Evolutionary conservation across 352 stramenopile genomes (phyloP).

Genomic region (Phytophthora pseudosyringae): DNA sequence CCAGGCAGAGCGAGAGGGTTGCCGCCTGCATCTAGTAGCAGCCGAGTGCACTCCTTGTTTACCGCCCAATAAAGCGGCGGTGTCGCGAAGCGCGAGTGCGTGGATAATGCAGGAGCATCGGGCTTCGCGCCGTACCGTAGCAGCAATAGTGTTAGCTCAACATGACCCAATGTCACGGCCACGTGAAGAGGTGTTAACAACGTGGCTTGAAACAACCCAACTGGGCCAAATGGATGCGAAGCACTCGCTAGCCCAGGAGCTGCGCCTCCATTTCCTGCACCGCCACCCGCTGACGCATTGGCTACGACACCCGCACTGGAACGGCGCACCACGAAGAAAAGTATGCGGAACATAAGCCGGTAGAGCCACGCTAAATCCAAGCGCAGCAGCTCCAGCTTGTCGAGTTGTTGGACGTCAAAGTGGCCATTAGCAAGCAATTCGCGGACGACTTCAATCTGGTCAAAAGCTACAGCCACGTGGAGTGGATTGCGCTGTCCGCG

Average conservation of each 20-base stretch:
- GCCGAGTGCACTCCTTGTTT: conserved; percentile 68
- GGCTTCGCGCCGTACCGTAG: conserved; percentile 69
- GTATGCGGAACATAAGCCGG: conserved; percentile 60
- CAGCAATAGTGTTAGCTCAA: conserved; percentile 70
- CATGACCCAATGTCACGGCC: conserved; percentile 70
- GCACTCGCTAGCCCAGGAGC: conserved; percentile 38
- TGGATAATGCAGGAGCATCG: conserved; percentile 56
- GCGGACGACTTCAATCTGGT: conserved; percentile 69
- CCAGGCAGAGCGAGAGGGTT: conserved; percentile 63
- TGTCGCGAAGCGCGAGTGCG: conserved; percentile 62
- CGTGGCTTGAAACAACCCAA: conserved; percentile 62
- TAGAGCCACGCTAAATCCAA: conserved; percentile 79
- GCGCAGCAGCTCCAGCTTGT: conserved; percentile 80
- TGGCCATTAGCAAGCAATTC: conserved; percentile 57
- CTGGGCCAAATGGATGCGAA: conserved; percentile 63
- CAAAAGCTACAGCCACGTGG: conserved; percentile 77
- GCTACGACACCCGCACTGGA: conserved; percentile 34
- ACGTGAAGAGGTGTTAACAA: conserved; percentile 79
- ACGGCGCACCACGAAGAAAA: conserved; percentile 52
- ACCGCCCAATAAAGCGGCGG: conserved; percentile 76
- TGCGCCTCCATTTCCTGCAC: conserved; percentile 24
- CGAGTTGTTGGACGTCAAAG: conserved; percentile 75
- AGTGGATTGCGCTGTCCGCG: conserved; percentile 71
- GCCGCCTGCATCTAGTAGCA: conserved; percentile 73
- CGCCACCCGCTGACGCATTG: conserved; percentile 27